Conservation (phyloP, 176 grass and related monocot species). For the Panicum miliaceum region DNA sequence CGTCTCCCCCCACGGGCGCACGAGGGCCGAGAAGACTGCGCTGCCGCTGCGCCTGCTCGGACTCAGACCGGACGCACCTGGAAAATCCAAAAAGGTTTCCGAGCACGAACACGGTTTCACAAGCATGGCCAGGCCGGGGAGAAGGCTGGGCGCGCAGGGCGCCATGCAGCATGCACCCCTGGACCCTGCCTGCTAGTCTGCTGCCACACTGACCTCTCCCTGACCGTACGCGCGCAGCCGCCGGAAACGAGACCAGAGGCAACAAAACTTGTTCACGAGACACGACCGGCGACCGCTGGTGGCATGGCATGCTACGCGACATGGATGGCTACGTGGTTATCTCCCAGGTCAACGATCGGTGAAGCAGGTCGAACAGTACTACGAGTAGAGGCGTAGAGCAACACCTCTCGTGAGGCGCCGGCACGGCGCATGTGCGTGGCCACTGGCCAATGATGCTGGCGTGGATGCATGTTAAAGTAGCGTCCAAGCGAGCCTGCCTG, state of each 20-base stretch:
- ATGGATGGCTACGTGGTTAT: not conserved
- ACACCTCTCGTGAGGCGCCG: not conserved
- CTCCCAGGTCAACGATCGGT: not conserved
- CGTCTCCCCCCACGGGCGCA: constrained; percentile 12
- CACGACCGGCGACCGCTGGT: not conserved
- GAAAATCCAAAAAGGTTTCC: constrained; percentile 7
- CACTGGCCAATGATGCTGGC: constrained; percentile 29
- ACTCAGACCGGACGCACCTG: not conserved
- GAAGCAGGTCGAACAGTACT: too few species aligned
- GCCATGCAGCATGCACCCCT: not conserved
- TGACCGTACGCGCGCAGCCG: not conserved
- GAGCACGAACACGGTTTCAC: not conserved
- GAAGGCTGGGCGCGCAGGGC: constrained; percentile 15
- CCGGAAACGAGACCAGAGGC: not conserved
- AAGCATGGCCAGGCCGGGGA: not conserved
- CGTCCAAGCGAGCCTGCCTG: constrained; percentile 37
- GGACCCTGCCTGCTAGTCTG: not conserved
- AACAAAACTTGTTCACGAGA: not conserved
- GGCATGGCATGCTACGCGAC: not conserved
- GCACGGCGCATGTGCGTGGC: not conserved
- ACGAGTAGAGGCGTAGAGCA: not conserved
- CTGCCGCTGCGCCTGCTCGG: not conserved
- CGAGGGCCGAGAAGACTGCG: not conserved
- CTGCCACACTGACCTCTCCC: not conserved
- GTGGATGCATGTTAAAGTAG: constrained; percentile 31